Evolutionary conservation across 2,329 filamentous ascomycete species (phyloP).

Genomic region (Sporothrix brunneoviolacea): DNA sequence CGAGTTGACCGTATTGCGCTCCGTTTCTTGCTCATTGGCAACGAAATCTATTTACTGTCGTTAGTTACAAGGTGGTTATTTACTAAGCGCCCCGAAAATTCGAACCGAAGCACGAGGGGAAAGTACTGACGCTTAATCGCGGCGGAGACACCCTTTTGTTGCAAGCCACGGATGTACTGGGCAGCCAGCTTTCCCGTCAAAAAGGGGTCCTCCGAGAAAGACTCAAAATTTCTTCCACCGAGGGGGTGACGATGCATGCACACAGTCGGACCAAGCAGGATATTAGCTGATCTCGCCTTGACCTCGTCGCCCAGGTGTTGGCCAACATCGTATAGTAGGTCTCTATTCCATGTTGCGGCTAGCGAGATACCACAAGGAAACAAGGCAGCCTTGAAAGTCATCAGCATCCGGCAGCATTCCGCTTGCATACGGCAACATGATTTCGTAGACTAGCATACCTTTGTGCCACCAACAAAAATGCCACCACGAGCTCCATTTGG

Average conservation of each 20-base stretch:
- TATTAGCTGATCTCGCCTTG: constrained; percentile 65
- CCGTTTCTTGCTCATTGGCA: constrained; percentile 67
- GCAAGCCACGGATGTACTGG: constrained; percentile 64
- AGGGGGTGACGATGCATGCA: constrained; percentile 78
- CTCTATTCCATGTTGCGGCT: constrained; percentile 71
- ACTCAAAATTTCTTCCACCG: constrained; percentile 82
- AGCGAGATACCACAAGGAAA: constrained; percentile 75
- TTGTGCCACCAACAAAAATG: constrained; percentile 61
- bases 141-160: constrained; percentile 66
- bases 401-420: neutral
- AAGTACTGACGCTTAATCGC: constrained; percentile 63
- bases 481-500: constrained; percentile 64
- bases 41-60: constrained; percentile 46
- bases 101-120: no score
- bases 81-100: neutral
- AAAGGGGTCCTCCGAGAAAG: constrained; percentile 75
- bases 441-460: no score
- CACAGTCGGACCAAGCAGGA: constrained; percentile 70
- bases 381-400: constrained; percentile 53
- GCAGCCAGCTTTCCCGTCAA: constrained; percentile 68
- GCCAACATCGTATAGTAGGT: constrained; percentile 63
- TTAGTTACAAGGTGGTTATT: neutral
- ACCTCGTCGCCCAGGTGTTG: constrained; percentile 64
- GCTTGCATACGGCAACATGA: no score
- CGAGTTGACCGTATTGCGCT: constrained; percentile 58